Conservation (phyloP, 2,329 filamentous ascomycete genomes). For the Xylariaceae sp. region DNA sequence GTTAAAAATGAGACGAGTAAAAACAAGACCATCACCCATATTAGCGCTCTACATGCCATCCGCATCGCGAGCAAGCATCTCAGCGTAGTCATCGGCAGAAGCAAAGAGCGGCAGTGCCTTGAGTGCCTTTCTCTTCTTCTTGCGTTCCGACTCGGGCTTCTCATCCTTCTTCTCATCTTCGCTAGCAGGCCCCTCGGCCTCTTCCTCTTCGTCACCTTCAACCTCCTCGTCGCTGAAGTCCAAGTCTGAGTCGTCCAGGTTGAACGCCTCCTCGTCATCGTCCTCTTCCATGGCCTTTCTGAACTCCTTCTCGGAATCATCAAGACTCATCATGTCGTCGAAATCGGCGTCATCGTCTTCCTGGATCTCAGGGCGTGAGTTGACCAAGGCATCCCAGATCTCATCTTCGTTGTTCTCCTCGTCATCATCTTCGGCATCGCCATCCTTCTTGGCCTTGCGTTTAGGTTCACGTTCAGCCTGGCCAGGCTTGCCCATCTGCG, state of each 20-base stretch:
- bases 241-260: conserved; percentile 31
- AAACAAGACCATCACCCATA: not conserved
- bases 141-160: conserved; percentile 37
- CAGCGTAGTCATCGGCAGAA: conserved; percentile 87
- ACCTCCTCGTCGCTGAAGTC: conserved; percentile 40
- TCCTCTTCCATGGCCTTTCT: conserved; percentile 33
- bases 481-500: conserved; percentile 58
- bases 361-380: conserved; percentile 72
- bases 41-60: conserved; percentile 35
- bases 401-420: conserved; percentile 66
- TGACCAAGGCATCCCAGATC: conserved; percentile 87
- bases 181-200: conserved; percentile 37
- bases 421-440: conserved; percentile 38
- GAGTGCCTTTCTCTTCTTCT: conserved; percentile 72
- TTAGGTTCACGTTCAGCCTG: conserved; percentile 53
- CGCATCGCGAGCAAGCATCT: conserved; percentile 69
- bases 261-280: conserved; percentile 35
- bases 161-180: conserved; percentile 37
- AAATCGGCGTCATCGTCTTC: conserved; percentile 50
- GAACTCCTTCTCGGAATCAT: conserved; percentile 42
- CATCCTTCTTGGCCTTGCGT: conserved; percentile 31
- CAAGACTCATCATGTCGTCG: conserved; percentile 38
- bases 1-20: conserved; percentile 6
- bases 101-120: conserved; percentile 91
- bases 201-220: conserved; percentile 37